Base-by-base conservation (phyloP, 805 yeast species). In the Yamadazyma akitaensis region DNA sequence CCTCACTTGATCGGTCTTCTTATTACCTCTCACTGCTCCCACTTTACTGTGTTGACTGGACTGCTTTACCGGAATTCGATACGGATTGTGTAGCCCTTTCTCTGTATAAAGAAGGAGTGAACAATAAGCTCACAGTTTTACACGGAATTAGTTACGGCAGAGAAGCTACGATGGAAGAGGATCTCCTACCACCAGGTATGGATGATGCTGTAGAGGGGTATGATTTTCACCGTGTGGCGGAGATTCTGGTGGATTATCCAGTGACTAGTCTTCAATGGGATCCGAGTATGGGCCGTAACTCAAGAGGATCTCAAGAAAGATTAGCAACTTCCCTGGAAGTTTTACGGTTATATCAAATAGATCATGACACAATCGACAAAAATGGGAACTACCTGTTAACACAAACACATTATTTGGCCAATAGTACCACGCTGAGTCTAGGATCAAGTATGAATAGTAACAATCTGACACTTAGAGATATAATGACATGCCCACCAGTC, bases 261-360 rank as follows among this genome's bases (percentile, higher is more conserved):
- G 74, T 83, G 10, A 87, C 96, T 0, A 73, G 80, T 41, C 54
- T 88, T 18, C 82, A 78, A 54, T 88, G 96, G 95, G 90, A 85
- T 54, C 76, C 76, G 3, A 82, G 85, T 0, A 64, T 67, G 51
- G 61, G 61, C 61, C 47, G 49, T 11, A 5, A 16, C 3, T 24
- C 36, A n/a, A 46, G 61, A 16, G 64, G 50, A 8, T 51, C 62
- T 5, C 46, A 54, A 28, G 52, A 77, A 43, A 65, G 83, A 46
- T 60, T 88, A 19, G 85, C 90, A 1, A 80, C 90, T 0, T 76
- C 88, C 3, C 80, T 84, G 34, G 96, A 89, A 58, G 82, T 84
- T 41, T 64, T 89, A 45, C 71, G 92, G 42, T 56, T 88, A 14
- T 84, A 85, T 77, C 74, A 73, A 43, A 63, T 79, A 28, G 79